phyloP scores from a whole-genome alignment of 495 filamentous ascomycete species.

The Penicillium riverlandense region DNA sequence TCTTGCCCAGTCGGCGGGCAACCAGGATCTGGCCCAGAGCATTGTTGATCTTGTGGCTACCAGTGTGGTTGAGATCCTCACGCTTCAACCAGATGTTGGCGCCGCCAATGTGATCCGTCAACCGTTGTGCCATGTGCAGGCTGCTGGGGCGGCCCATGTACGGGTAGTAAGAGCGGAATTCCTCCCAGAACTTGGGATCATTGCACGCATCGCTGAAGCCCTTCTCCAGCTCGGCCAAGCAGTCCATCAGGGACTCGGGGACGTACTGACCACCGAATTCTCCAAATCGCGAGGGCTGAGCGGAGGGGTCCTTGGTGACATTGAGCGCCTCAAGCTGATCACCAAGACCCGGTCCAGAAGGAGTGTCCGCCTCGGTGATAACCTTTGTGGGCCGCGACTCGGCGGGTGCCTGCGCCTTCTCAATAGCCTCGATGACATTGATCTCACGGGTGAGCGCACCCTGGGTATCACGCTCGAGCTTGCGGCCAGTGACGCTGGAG shows the following conservation, averaged over 20 bases:
- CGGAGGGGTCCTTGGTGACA: constrained; percentile 38
- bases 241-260: constrained; percentile 96
- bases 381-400: constrained; percentile 41
- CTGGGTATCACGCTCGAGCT: constrained; percentile 29
- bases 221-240: constrained; percentile 78
- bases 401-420: constrained; percentile 38
- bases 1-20: constrained; percentile 80
- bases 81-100: constrained; percentile 96
- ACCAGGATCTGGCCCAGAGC: constrained; percentile 86
- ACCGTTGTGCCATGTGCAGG: constrained; percentile 76
- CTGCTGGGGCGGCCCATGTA: constrained; percentile 96
- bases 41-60: constrained; percentile 96
- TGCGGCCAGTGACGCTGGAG: constrained; percentile 66
- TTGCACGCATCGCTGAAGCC: constrained; percentile 84
- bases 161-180: constrained; percentile 92
- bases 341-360: constrained; percentile 51
- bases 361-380: constrained; percentile 53
- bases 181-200: constrained; percentile 92
- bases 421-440: constrained; percentile 51
- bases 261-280: constrained; percentile 99
- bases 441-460: constrained; percentile 26
- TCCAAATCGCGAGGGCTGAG: constrained; percentile 79
- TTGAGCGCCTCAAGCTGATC: constrained; percentile 74
- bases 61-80: constrained; percentile 85
- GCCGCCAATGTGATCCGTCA: constrained; percentile 83